These are phyloP conservation scores for Metschnikowia lochheadii DNA, from an alignment of 805 yeast genomes.

Conservation along the genomic window DNA sequence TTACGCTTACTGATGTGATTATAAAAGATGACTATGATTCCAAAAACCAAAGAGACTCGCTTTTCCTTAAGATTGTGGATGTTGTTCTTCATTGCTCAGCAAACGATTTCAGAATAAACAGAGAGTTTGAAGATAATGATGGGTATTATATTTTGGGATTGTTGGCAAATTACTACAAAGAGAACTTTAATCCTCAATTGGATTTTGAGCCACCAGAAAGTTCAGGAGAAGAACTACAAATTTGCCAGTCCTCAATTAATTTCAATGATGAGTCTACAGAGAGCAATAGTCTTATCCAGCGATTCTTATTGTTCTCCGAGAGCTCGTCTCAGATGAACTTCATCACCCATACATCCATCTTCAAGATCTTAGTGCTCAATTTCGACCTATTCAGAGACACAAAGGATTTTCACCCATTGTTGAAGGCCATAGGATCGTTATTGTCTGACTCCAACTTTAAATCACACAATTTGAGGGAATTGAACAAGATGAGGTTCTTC, in stretches of 20 bases:
- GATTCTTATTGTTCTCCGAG: background rate
- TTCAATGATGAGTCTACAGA: background rate
- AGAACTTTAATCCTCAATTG: constrained; percentile 15
- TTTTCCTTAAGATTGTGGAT: constrained; percentile 32
- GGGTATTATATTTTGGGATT: constrained; percentile 61
- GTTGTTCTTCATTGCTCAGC: constrained; percentile 42
- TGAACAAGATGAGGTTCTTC: constrained; percentile 49
- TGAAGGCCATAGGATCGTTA: constrained; percentile 57
- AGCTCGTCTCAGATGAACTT: background rate
- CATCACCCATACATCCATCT: constrained; percentile 20
- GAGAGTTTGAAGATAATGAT: constrained; percentile 55
- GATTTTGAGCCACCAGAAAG: background rate
- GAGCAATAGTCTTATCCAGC: background rate
- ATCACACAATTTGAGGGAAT: constrained; percentile 47
- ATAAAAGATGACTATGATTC: constrained; percentile 24
- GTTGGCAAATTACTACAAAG: constrained; percentile 46
- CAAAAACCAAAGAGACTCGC: constrained; percentile 14
- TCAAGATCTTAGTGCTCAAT: constrained; percentile 46
- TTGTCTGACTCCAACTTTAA: constrained; percentile 49
- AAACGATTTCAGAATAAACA: constrained; percentile 47
- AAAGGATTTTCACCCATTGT: constrained; percentile 47
- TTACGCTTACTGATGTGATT: constrained; percentile 45
- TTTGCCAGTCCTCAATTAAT: background rate
- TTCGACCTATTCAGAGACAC: constrained; percentile 62
- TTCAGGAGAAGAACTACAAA: background rate